Percentiles rank a stretch among this genome's conserved stretches.
Evolutionary conservation across 1,139 yeast species (phyloP).

Genomic region (Citeromyces hawaiiensis): DNA sequence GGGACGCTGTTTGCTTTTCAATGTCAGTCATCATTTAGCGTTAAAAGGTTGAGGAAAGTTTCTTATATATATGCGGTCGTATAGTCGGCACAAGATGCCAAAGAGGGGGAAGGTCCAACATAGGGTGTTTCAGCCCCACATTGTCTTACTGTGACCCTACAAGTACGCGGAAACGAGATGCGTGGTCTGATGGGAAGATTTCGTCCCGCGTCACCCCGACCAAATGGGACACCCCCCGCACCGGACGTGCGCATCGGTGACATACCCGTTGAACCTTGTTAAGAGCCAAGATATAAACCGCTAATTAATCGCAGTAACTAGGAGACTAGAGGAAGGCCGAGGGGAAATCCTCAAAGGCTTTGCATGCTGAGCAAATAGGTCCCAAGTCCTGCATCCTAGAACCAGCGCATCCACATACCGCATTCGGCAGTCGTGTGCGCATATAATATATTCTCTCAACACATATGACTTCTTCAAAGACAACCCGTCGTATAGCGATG

Average conservation of each 20-base stretch:
- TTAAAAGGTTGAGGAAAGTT: too few relatives aligned
- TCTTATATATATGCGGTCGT: not conserved
- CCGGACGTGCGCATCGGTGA: constrained; percentile 4
- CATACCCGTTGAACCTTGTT: constrained; percentile 4
- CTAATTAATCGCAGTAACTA: too few relatives aligned
- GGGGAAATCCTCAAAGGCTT: too few relatives aligned
- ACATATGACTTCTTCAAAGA: not conserved
- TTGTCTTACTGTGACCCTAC: not conserved
- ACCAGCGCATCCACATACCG: not conserved
- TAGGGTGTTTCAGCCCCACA: not conserved
- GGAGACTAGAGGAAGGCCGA: too few relatives aligned
- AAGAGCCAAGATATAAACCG: not conserved
- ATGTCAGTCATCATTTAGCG: constrained; percentile 32
- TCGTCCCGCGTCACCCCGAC: not conserved
- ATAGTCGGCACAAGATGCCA: not conserved
- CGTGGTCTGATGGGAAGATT: not conserved
- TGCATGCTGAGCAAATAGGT: too few relatives aligned
- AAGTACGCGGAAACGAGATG: not conserved
- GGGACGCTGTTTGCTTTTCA: constrained; percentile 97
- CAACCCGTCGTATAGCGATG: constrained; percentile 11
- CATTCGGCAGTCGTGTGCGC: not conserved
- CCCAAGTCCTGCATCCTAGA: not conserved
- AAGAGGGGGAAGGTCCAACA: not conserved
- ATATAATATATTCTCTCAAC: not conserved
- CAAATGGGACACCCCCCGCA: constrained; percentile 65